Conservation (phyloP, 805 yeast species). For the Millerozyma miso region DNA sequence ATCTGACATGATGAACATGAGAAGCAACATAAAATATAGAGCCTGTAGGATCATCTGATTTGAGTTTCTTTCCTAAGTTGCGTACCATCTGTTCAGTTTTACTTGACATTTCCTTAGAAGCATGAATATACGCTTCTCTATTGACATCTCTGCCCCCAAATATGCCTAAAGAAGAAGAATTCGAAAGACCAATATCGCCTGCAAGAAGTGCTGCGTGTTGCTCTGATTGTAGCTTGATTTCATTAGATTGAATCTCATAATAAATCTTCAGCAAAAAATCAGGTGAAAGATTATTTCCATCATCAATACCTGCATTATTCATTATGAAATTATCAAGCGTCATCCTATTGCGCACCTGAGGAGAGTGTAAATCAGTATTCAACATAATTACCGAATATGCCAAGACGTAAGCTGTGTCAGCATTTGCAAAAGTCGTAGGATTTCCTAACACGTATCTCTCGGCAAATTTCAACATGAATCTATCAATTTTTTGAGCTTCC, state of each 20-base stretch:
- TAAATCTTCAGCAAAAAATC: slow-evolving; percentile 68
- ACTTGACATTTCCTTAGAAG: slow-evolving; percentile 84
- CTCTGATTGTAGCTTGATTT: slow-evolving; percentile 87
- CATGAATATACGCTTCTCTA: slow-evolving; percentile 85
- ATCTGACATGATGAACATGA: slow-evolving; percentile 83
- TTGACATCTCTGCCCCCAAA: slow-evolving; percentile 66
- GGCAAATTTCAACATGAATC: slow-evolving; percentile 96
- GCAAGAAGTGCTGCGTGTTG: slow-evolving; percentile 87
- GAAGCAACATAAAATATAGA: slow-evolving; percentile 73
- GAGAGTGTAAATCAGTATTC: slow-evolving; percentile 91
- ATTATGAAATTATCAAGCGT: slow-evolving; percentile 78
- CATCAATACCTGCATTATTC: slow-evolving; percentile 90
- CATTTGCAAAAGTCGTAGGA: slow-evolving; percentile 82
- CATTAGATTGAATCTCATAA: slow-evolving; percentile 75
- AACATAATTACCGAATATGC: slow-evolving; percentile 90
- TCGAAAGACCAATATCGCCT: slow-evolving; percentile 43
- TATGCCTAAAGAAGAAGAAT: slow-evolving; percentile 45
- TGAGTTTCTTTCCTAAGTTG: slow-evolving; percentile 49
- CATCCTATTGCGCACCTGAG: slow-evolving; percentile 84
- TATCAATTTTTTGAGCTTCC: slow-evolving; percentile 95
- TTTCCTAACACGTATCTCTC: slow-evolving; percentile 86
- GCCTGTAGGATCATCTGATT: slow-evolving; percentile 32
- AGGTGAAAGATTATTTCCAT: slow-evolving; percentile 76
- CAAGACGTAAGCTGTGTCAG: slow-evolving; percentile 89
- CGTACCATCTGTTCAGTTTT: slow-evolving; percentile 85